Base-by-base conservation (phyloP, 129 eudicot genomes). In the Ambrosia artemisiifolia region DNA sequence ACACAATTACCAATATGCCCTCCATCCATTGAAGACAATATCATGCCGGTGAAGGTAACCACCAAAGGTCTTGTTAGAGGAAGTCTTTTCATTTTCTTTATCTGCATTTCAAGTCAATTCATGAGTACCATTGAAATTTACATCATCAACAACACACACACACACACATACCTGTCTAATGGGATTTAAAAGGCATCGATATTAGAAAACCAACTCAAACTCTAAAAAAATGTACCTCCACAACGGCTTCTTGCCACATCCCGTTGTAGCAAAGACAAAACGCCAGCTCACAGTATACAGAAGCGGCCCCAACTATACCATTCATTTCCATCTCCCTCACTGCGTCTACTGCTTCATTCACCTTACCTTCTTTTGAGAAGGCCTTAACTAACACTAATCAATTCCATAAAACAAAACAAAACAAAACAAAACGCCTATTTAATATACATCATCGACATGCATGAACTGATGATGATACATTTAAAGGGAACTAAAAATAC, bases 241-340 rank as follows among this genome's bases (percentile, higher is more conserved):
- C 20, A 70, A 88, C 76, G 61, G 96, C 97, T 68, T 94, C 97
- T 84, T 77, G 87, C 97, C 97, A 90, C 86, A 90, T 77, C 33
- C 98, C 98, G 60, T 94, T 82, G 83, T 75, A 84, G 85, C 98
- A 94, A 81, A 90, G 93, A 73, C 95, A 94, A 75, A 96, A 87
- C 6, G 97, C 98, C 6, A 94, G 84, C 83, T 94, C 98, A 64
- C 92, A 94, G 57, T 94, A 94, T 47, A 94, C 97, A 56, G 85
- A 82, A 17, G 91, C 85, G 34, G 85, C 73, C 71, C 97, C 96
- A 79, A 84, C 84, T 60, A 88, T 72, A 43, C 97, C 98, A 43
- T 89, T 90, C 33, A 62, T 76, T 86, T 94, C 98, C 97, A 94
- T 94, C 13, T 90, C 93, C 70, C 98, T 85, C 35, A 94, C 98